Base-by-base conservation (phyloP, 768 basidiomycete genomes). In the Gymnopilus junonius region DNA sequence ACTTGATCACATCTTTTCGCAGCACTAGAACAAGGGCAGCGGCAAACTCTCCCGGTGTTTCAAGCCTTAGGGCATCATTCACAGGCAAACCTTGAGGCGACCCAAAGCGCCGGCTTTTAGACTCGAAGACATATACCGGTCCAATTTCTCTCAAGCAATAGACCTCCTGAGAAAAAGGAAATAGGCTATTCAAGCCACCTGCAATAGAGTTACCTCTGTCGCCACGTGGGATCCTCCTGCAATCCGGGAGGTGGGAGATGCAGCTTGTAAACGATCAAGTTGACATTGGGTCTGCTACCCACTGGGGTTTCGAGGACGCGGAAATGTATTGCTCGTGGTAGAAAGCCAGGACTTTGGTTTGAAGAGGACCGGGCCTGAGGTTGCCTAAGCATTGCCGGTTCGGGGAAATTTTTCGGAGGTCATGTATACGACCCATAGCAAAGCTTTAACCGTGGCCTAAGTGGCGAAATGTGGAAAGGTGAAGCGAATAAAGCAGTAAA, bases 301-400 rank as follows among this genome's bases (percentile, higher is more conserved):
- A 31, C 54, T 54, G 40, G 43, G 46, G 56, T 17, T 34, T 43
- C 48, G 29, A 46, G 35, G 43, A 55, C 25, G 11, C 7, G 54
- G 34, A 32, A 65, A 61, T 50, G 56, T 17, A 55, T 23, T 42
- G 62, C 60, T 17, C 62, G 67, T 68, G 67, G 67, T 65, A 68
- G 65, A 40, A 59, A 42, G 53, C 62, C 62, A 59, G 54, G 56
- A 39, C 17, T 25, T 35, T 62, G 66, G 66, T 67, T 21, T 32
- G 45, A 39, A 31, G 15, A 25, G 21, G 34, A 35, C 45, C 35
- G 50, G 59, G 50, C 27, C 39, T 32, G 27, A 42, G 17, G 40
- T 45, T 32, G 35, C 48, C 46, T 53, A 17, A 8, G 53, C 14
- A 5, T 39, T 39, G 27, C 58, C 58, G 58, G 58, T 51, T 53